Evolutionary conservation across 352 stramenopile species (phyloP), one percentile per base, ranked within the genome.

Genomic region (Halophytophthora batemanensis): DNA sequence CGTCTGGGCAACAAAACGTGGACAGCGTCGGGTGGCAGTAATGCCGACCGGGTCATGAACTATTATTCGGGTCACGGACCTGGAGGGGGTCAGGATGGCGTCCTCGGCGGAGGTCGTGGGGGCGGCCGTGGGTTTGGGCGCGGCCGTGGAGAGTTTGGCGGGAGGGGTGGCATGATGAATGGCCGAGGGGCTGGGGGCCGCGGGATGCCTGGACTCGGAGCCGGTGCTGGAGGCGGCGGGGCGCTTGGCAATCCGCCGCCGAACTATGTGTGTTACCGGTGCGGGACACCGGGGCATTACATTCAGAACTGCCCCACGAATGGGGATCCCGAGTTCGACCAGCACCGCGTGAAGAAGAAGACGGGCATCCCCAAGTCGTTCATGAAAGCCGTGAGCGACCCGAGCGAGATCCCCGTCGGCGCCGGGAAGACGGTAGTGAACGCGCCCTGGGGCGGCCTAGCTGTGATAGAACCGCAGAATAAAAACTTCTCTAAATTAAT

Each of bases 401-500:
- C 80, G 52, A 90, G 83, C 62, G 80, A 92, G 50, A 91, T 91
- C 56, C 78, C 80, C 47, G 77, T 87, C 69, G 81, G 80, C 40
- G 72, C 71, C 46, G 84, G 84, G 46, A 90, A 90, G 68, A 94
- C 84, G 59, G 82, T 94, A 70, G 84, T 94, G 49, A 94, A 90
- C 56, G 82, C 79, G 46, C 84, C 82, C 33, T 85, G 80, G 69
- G 84, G 84, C 55, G 84, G 84, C 43, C 68, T 94, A 85, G 84
- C 84, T 78, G 82, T 94, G 61, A 90, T 94, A 86, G 82, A 90
- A 83, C 71, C 82, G 53, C 82, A 93, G 77, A 92, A 87, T 86
- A 88, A 91, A 74, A 89, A 92, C 62, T 94, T 94, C 74, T 86
- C 77, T 85, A 94, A 94, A 89, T 87, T 91, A 85, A 89, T 94